phyloP scores from a whole-genome alignment of 768 basidiomycete genomes.

The Lentinula boryana region DNA sequence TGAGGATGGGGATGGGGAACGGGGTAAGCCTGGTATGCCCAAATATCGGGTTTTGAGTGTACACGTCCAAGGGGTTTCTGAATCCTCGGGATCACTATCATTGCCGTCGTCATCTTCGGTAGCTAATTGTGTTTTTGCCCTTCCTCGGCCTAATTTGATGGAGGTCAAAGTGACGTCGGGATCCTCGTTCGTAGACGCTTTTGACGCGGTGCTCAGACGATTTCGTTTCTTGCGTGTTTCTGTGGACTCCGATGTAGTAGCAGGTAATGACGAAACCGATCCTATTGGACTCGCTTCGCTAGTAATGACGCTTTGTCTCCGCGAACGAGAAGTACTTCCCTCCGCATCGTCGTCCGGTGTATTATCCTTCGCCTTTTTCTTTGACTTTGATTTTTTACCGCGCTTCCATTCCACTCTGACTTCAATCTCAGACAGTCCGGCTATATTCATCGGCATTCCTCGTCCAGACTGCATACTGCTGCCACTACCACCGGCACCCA shows the following conservation, averaged over 20 bases:
- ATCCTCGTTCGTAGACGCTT: not conserved
- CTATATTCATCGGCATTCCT: constrained; percentile 8
- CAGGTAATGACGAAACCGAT: constrained; percentile 1
- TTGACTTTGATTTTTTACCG: constrained; percentile 25
- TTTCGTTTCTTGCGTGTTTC: not conserved
- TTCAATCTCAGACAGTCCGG: constrained; percentile 44
- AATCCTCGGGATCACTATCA: constrained; percentile 93
- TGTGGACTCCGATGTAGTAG: not conserved
- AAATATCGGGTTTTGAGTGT: constrained; percentile 60
- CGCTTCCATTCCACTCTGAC: constrained; percentile 79
- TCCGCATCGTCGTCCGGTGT: constrained; percentile 21
- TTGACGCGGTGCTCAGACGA: not conserved
- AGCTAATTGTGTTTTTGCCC: not conserved
- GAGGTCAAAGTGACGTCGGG: not conserved
- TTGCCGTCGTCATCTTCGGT: constrained; percentile 48
- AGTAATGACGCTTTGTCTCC: not conserved
- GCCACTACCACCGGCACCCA: constrained; percentile 11
- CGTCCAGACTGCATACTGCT: constrained; percentile 2
- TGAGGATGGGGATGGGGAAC: not conserved
- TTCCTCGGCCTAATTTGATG: not conserved
- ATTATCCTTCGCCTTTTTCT: constrained; percentile 12
- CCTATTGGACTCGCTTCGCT: not conserved
- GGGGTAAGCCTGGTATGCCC: constrained; percentile 4
- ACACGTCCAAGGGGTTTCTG: constrained; percentile 95
- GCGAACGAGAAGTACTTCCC: constrained; percentile 2